These are phyloP conservation scores for Microdochium nivale DNA, from an alignment of 2,329 filamentous ascomycete genomes.

Conservation along the genomic window DNA sequence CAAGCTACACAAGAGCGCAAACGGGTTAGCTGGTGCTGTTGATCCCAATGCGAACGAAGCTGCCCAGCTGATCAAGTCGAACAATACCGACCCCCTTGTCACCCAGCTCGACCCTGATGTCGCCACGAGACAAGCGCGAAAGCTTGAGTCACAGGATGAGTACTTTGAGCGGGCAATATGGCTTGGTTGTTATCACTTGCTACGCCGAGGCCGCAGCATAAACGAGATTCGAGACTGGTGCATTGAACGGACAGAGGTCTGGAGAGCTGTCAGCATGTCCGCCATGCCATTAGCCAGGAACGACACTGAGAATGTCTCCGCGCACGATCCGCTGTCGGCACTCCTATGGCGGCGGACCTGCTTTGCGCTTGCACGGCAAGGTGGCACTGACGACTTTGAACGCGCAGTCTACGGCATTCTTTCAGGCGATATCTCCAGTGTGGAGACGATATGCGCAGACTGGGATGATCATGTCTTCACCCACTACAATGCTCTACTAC, in stretches of 20 bases:
- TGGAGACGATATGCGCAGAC: constrained; percentile 64
- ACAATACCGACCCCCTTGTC: constrained; percentile 57
- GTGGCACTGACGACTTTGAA: constrained; percentile 68
- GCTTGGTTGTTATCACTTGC: constrained; percentile 88
- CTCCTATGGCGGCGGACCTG: constrained; percentile 74
- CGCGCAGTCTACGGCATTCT: constrained; percentile 84
- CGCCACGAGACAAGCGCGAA: constrained; percentile 66
- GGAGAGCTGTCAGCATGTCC: constrained; percentile 78
- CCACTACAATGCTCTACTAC: constrained; percentile 77
- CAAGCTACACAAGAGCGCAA: constrained; percentile 79
- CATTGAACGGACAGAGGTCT: constrained; percentile 73
- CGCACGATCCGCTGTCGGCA: constrained; percentile 35
- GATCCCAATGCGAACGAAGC: constrained; percentile 53
- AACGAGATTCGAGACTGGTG: constrained; percentile 78
- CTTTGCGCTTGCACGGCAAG: constrained; percentile 60
- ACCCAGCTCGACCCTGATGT: constrained; percentile 92
- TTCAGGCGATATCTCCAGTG: constrained; percentile 73
- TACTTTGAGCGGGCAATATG: constrained; percentile 87
- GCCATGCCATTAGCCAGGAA: constrained; percentile 52
- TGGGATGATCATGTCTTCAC: constrained; percentile 87
- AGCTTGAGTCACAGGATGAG: constrained; percentile 73
- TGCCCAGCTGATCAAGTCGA: constrained; percentile 46
- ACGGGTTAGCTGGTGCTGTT: constrained; percentile 56
- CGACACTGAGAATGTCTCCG: constrained; percentile 31
- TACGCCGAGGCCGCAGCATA: constrained; percentile 73